Percentiles rank a stretch among this genome's conserved stretches.
These are phyloP conservation scores for Gossypium trilobum DNA, from an alignment of 441 rosid species.

Conservation along the genomic window DNA sequence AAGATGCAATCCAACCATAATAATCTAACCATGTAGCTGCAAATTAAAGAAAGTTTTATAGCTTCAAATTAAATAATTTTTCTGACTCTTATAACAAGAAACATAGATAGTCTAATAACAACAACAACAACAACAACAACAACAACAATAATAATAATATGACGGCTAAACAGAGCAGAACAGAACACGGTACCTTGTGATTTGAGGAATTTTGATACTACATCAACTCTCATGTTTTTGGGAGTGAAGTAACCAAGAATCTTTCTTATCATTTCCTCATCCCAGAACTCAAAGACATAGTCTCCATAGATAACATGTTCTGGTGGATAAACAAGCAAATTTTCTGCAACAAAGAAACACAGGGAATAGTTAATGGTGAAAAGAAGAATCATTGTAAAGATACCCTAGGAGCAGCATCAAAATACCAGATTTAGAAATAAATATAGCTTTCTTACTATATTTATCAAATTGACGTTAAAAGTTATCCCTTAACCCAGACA, in stretches of 20 bases:
- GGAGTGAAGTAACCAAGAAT: constrained; percentile 66
- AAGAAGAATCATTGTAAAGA: constrained; percentile 7
- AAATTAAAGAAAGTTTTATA: background rate
- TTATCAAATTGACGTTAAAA: background rate
- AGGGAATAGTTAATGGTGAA: background rate
- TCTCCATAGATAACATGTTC: constrained; percentile 87
- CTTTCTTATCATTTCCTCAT: constrained; percentile 54
- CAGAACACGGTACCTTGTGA: constrained; percentile 43
- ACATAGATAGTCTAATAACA: background rate
- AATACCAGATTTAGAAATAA: background rate
- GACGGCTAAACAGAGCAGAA: background rate
- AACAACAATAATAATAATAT: background rate
- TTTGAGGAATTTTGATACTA: constrained; percentile 57
- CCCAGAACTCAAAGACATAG: constrained; percentile 72
- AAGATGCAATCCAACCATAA: background rate
- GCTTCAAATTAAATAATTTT: background rate
- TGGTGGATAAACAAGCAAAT: constrained; percentile 67
- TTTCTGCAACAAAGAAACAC: constrained; percentile 47
- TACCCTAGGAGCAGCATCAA: background rate
- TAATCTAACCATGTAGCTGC: background rate
- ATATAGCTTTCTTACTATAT: background rate
- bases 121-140: no score
- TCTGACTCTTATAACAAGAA: background rate
- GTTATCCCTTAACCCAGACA: background rate
- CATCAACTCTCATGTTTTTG: constrained; percentile 90